Base-by-base conservation (phyloP, 441 rosid species). In the Cnidoscolus chayamansa region DNA sequence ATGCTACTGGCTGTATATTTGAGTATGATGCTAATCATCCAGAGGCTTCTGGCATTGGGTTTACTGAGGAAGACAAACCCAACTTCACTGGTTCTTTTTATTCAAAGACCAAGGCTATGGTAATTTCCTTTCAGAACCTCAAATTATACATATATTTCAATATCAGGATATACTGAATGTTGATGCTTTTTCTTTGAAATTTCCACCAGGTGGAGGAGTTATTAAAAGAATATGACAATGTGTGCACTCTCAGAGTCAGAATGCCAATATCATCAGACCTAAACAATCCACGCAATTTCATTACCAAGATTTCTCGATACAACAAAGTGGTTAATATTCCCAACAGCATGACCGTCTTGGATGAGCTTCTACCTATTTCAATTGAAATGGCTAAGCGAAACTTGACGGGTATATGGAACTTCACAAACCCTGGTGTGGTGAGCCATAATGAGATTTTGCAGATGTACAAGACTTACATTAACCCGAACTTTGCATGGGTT, bases 181-280 rank as follows among this genome's bases (percentile, higher is more conserved):
- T 7, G n/a, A 6, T 11, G 17, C 10, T 16, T 56, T 64, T 75
- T 13, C 64, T 71, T 57, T 72, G 25, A 76, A 71, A 20, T 69
- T 55, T 69, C 10, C 3, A 63, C 55, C 83, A 93, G 98, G 98
- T 90, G 60, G 98, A 93, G 76, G 97, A 90, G 86, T 91, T 93
- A 20, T 71, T 93, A 74, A 86, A 86, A 80, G 93, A 93, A 56
- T 93, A 85, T n/a, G 98, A 93, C 84, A 93, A 93, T 10, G 97
- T 88, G 1, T 93, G 98, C 83, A 93, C 94, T 35, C 88, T 93
- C 50, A 84, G 98, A 85, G 98, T 93, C 35, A 82, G 95, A 59
- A 93, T 93, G 98, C 98, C 97, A 2, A 93, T 93, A 69, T 93
- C 98, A 57, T 90, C 98, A 2, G 98, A 93, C 83, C 82, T 93